Percentiles rank a stretch among this genome's conserved stretches.
Conservation (phyloP, 139 green algal species). For the Limnomonas spitsbergensis region DNA sequence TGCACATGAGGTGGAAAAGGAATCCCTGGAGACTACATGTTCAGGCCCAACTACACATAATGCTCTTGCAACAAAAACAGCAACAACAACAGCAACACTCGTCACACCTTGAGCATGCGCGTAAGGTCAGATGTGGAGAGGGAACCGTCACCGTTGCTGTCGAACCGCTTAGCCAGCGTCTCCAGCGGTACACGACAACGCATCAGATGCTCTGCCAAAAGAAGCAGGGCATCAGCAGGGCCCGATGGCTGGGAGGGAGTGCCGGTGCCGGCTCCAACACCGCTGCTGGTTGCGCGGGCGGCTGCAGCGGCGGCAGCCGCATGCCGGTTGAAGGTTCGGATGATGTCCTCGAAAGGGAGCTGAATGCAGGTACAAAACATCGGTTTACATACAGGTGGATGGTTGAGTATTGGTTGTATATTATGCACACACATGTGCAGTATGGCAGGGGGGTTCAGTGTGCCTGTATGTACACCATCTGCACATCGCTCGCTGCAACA, state of each 20-base stretch:
- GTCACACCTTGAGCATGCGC: slow-evolving; percentile 16
- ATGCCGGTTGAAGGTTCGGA: background rate
- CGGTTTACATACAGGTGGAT: too few relatives aligned
- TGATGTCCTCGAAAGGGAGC: slow-evolving; percentile 7
- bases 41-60: too few relatives aligned
- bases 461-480: too few relatives aligned
- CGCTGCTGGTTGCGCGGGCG: slow-evolving; percentile 10
- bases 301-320: background rate
- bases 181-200: slow-evolving; percentile 20
- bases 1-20: slow-evolving; percentile 19
- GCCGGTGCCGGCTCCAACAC: slow-evolving; percentile 9
- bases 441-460: too few relatives aligned
- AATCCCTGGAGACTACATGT: too few relatives aligned
- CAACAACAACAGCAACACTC: too few relatives aligned
- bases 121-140: slow-evolving; percentile 15
- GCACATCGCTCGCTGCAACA: too few relatives aligned
- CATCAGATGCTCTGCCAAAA: slow-evolving; percentile 22
- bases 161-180: slow-evolving; percentile 24
- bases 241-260: too few relatives aligned
- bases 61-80: too few relatives aligned
- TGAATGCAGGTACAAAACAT: too few relatives aligned
- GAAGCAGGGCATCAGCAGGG: slow-evolving; percentile 17
- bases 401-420: too few relatives aligned
- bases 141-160: slow-evolving; percentile 20
- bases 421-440: too few relatives aligned